Evolutionary conservation across 225 moss, liverwort and hornwort species (phyloP).

Genomic region (Rhytidiadelphus loreus): DNA sequence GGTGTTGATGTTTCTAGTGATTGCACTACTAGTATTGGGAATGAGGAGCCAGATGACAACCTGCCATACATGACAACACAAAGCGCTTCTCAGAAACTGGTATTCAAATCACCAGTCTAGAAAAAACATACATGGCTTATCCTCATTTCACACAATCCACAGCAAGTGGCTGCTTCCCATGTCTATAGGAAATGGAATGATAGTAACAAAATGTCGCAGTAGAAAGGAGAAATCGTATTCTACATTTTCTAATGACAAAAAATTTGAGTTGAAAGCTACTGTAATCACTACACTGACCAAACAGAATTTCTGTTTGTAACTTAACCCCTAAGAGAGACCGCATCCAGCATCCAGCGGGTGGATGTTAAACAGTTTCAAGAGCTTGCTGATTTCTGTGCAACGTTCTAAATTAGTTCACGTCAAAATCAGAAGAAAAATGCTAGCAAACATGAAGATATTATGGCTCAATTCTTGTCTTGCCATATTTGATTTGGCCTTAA

Average conservation of each 20-base stretch:
- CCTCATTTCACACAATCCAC: background rate
- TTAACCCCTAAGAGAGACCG: background rate
- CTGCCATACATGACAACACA: background rate
- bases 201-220: too few species aligned
- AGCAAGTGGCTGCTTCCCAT: background rate
- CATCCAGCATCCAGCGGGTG: background rate
- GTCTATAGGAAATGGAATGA: background rate
- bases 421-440: background rate
- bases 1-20: background rate
- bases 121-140: background rate
- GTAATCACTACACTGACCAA: background rate
- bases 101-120: background rate
- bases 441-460: background rate
- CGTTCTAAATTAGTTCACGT: background rate
- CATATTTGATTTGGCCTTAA: background rate
- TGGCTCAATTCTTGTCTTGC: background rate
- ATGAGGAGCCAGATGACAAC: constrained; percentile 51
- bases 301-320: background rate
- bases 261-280: background rate
- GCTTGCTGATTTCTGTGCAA: background rate
- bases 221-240: background rate
- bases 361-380: background rate
- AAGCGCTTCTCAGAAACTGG: background rate
- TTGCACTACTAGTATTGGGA: background rate
- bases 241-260: background rate